Percentiles rank a stretch among this genome's conserved stretches.
These are phyloP conservation scores for Coelastrella sp. DNA, from an alignment of 139 green algal species.

Conservation along the genomic window DNA sequence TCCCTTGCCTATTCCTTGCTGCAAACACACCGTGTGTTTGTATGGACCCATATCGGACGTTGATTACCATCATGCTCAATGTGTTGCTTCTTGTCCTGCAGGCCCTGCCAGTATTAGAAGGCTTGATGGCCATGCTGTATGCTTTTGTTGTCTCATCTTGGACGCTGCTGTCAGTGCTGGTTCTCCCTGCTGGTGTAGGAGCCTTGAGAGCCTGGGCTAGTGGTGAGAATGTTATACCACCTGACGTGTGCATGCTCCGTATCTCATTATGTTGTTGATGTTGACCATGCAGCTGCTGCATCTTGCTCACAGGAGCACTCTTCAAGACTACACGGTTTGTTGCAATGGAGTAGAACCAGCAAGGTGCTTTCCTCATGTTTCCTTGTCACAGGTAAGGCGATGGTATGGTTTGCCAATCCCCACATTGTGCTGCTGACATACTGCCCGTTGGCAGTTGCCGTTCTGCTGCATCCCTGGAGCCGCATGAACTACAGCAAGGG, in stretches of 20 bases:
- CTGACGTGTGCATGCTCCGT: no score
- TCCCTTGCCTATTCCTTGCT: no score
- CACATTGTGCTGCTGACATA: neutral
- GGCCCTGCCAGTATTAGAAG: neutral
- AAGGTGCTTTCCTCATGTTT: neutral
- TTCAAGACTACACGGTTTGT: no score
- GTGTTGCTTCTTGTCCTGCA: no score
- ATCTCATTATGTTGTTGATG: no score
- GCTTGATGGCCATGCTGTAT: neutral
- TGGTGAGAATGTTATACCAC: no score
- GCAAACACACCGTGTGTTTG: no score
- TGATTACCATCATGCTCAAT: no score
- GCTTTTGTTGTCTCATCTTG: neutral
- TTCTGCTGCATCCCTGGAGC: conserved; percentile 9
- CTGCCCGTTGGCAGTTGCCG: neutral
- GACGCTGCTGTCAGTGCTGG: conserved; percentile 10
- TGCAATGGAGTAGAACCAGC: no score
- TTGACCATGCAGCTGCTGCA: no score
- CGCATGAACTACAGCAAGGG: conserved; percentile 6
- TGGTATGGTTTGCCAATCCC: conserved; percentile 48
- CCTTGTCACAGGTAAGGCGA: neutral
- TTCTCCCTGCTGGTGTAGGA: conserved; percentile 4
- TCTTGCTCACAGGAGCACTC: no score
- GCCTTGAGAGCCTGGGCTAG: neutral
- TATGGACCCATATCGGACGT: neutral